Evolutionary conservation across 1,284 basidiomycete genomes (phyloP), one percentile per base, ranked within the genome.

Genomic region (Heterobasidion occidentale): DNA sequence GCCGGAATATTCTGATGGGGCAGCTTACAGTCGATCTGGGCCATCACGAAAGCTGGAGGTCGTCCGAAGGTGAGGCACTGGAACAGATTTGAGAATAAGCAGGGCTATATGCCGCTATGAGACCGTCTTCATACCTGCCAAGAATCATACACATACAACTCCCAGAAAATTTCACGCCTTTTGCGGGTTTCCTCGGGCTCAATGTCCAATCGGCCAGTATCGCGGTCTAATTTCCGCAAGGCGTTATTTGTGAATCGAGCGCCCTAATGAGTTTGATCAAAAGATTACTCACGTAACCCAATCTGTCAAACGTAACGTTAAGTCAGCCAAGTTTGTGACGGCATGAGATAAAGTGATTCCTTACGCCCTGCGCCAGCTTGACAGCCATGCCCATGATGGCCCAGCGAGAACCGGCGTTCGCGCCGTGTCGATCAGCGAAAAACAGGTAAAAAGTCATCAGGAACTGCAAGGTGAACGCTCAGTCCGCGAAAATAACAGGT

Each of bases 371-470:
- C 36, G 82, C 84, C 57, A 90, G 73, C 70, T 88, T 90, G 58
- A 88, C 82, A 17, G 88, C 84, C 53, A 90, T 77, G 20, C 88
- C 88, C 77, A 89, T 88, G 57, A 86, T 81, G 8, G 82, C 81
- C 87, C 87, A 90, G 42, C 88, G 77, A n/a, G 81, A 79, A 15
- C 86, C 86, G 59, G 84, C 83, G 61, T 77, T 80, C 33, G 78
- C 83, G 15, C 86, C 86, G 66, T 89, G 84, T 60, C 86, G 77
- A 69, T 90, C 87, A 56, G 81, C 77, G 58, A 90, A 71, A 71
- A 89, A 89, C 33, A 88, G 76, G 64, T 88, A 90, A 66, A 81
- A 88, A 1, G 84, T 81, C 86, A 90, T 90, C 60, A 90, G 72
- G 67, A 81, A 86, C 87, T 90, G 62, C 52, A 51, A 11, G 38